Conservation (phyloP, 2,329 filamentous ascomycete genomes). For the Penicillium sp. region DNA sequence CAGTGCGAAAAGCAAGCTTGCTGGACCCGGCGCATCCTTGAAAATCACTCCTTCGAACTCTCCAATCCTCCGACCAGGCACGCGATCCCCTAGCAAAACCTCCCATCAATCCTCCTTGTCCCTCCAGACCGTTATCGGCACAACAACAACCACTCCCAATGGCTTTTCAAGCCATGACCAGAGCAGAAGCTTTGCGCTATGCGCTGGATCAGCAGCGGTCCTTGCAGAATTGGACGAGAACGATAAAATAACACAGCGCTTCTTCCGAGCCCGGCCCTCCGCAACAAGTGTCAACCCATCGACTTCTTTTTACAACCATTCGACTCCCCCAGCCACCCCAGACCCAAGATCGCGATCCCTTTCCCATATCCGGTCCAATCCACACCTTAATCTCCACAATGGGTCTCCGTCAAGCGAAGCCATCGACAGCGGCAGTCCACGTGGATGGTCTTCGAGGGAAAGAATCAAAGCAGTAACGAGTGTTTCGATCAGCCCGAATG, state of each 20-base stretch:
- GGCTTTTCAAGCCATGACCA: slow-evolving; percentile 80
- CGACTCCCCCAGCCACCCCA: slow-evolving; percentile 57
- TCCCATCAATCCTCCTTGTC: slow-evolving; percentile 57
- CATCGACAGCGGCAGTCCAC: slow-evolving; percentile 61
- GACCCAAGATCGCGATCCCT: slow-evolving; percentile 60
- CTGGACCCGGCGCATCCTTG: slow-evolving; percentile 44
- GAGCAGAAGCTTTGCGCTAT: slow-evolving; percentile 75
- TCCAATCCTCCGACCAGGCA: slow-evolving; percentile 63
- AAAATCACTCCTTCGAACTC: slow-evolving; percentile 76
- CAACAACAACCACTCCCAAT: slow-evolving; percentile 79
- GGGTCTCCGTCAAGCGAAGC: slow-evolving; percentile 53
- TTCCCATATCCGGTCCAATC: slow-evolving; percentile 52
- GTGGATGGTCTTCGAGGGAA: slow-evolving; percentile 84
- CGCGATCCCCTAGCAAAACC: slow-evolving; percentile 62
- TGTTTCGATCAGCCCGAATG: slow-evolving; percentile 82
- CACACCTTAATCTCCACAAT: slow-evolving; percentile 43
- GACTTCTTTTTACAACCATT: slow-evolving; percentile 54
- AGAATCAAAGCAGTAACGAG: slow-evolving; percentile 93
- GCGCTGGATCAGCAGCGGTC: slow-evolving; percentile 90
- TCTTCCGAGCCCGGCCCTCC: slow-evolving; percentile 80
- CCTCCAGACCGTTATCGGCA: slow-evolving; percentile 83
- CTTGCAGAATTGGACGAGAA: slow-evolving; percentile 75
- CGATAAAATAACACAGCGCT: slow-evolving; percentile 68
- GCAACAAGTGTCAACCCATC: slow-evolving; percentile 65
- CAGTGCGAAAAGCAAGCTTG: slow-evolving; percentile 38